These are phyloP conservation scores for Phytophthora agathidicida DNA, from an alignment of 352 stramenopile genomes.

Conservation along the genomic window DNA sequence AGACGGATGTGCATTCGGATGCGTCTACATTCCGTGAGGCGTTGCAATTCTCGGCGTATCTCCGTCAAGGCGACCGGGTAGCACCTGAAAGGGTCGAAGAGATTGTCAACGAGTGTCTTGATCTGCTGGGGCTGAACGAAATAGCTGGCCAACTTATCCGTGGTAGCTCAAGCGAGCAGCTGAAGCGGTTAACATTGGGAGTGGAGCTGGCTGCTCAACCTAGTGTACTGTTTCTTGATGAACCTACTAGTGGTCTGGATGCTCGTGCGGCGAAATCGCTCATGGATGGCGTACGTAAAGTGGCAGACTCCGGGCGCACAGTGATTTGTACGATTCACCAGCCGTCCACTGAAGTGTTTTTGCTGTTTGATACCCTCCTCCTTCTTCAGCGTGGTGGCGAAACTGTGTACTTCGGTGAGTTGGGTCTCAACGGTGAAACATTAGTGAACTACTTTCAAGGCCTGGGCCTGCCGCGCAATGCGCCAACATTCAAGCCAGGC, in stretches of 20 bases:
- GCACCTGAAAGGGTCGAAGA: constrained; percentile 34
- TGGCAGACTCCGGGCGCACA: constrained; percentile 76
- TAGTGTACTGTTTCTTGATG: constrained; percentile 61
- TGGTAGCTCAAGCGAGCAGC: constrained; percentile 51
- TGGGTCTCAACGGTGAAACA: constrained; percentile 56
- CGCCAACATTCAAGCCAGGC: constrained; percentile 51
- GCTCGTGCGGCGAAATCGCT: constrained; percentile 63
- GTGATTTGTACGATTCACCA: constrained; percentile 72
- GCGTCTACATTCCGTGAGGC: constrained; percentile 91
- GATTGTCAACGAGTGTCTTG: constrained; percentile 80
- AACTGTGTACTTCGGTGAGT: constrained; percentile 86
- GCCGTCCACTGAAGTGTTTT: constrained; percentile 49
- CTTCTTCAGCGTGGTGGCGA: constrained; percentile 85
- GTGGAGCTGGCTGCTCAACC: constrained; percentile 55
- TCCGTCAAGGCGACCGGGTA: constrained; percentile 58
- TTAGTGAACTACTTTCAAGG: constrained; percentile 73
- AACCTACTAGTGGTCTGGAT: constrained; percentile 77
- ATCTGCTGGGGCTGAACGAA: constrained; percentile 72
- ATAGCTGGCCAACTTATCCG: constrained; percentile 51
- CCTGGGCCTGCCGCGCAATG: constrained; percentile 23
- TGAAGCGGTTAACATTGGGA: constrained; percentile 56
- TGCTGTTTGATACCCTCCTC: constrained; percentile 84
- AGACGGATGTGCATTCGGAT: constrained; percentile 90
- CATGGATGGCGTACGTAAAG: constrained; percentile 59
- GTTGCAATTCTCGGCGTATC: constrained; percentile 88